These are phyloP conservation scores for Sphenostylis stenocarpa DNA, from an alignment of 306 rosid species.

Conservation along the genomic window DNA sequence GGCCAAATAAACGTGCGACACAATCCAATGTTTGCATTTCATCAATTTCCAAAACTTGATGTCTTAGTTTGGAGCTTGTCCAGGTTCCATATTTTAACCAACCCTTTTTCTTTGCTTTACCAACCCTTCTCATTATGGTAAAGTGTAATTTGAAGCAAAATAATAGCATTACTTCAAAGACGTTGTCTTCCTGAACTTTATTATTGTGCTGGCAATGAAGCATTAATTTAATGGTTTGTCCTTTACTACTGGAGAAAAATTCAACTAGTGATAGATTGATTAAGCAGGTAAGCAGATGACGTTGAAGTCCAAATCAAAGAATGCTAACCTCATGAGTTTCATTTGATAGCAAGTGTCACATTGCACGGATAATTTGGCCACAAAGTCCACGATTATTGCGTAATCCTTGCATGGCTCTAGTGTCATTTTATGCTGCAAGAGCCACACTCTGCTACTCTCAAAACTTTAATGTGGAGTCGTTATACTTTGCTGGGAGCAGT, in stretches of 20 bases:
- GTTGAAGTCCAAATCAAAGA: neutral
- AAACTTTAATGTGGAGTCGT: neutral
- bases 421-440: neutral
- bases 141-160: slow-evolving; percentile 17
- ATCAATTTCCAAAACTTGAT: neutral
- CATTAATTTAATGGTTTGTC: neutral
- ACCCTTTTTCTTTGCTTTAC: neutral
- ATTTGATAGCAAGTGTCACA: neutral
- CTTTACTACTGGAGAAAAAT: neutral
- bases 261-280: neutral
- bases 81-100: neutral
- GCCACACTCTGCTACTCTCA: neutral
- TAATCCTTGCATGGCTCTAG: neutral
- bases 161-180: neutral
- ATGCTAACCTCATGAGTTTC: neutral
- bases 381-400: neutral
- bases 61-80: neutral
- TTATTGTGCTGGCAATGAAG: neutral
- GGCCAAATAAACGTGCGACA: slow-evolving; percentile 11
- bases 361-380: slow-evolving; percentile 10
- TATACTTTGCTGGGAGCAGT: neutral
- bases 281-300: neutral
- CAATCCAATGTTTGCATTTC: neutral
- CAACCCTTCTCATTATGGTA: neutral
- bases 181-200: neutral